Conservation (phyloP, 306 rosid genomes). For the Arachis stenosperma region DNA sequence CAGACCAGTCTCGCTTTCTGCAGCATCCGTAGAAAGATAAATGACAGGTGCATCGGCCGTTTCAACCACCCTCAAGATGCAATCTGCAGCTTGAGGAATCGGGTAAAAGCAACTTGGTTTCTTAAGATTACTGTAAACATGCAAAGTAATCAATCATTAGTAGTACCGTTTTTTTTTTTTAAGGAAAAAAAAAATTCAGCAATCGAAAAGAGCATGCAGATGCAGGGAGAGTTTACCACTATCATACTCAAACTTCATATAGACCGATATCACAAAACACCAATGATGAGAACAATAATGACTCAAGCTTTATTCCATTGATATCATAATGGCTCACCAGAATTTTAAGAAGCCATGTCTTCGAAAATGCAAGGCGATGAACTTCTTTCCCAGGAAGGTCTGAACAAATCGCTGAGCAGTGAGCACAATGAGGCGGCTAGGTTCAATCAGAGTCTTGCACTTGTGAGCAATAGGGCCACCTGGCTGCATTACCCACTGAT, state of each 20-base stretch:
- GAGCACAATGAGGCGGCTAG: conserved; percentile 70
- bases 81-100: conserved; percentile 96
- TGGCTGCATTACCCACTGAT: conserved; percentile 88
- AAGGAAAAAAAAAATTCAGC: too few species aligned
- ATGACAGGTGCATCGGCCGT: conserved; percentile 68
- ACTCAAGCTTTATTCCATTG: background rate
- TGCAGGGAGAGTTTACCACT: conserved; percentile 7
- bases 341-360: conserved; percentile 94
- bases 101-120: conserved; percentile 93
- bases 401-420: conserved; percentile 98
- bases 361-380: conserved; percentile 84
- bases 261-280: background rate
- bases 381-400: conserved; percentile 88
- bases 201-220: conserved; percentile 18
- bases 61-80: conserved; percentile 71
- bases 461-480: conserved; percentile 92
- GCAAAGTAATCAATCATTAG: conserved; percentile 36
- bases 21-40: conserved; percentile 96
- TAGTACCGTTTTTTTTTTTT: background rate
- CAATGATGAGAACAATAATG: background rate
- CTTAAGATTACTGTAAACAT: conserved; percentile 73
- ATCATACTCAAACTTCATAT: conserved; percentile 28
- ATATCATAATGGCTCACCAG: conserved; percentile 56
- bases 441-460: conserved; percentile 87
- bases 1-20: conserved; percentile 85